Conservation (phyloP, 1,284 basidiomycete species). For the Ceratobasidium sp. region DNA sequence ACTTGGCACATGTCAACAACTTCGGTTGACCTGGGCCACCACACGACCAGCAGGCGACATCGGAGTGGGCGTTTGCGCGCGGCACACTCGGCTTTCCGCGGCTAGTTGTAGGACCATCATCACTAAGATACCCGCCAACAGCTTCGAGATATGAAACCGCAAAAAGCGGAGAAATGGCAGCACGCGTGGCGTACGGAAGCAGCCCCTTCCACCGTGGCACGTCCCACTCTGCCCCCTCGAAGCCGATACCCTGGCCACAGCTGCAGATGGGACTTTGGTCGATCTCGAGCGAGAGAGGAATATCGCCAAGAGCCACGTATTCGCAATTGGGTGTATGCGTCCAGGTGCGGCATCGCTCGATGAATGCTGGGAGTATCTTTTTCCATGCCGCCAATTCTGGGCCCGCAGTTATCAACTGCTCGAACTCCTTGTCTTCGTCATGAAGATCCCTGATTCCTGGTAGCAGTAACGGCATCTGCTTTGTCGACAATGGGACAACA, state of each 20-base stretch:
- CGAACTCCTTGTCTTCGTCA: not conserved
- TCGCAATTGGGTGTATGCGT: slow-evolving; percentile 5
- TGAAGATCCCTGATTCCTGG: not conserved
- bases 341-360: slow-evolving; percentile 22
- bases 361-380: not conserved
- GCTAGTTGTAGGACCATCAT: not conserved
- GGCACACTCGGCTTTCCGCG: not conserved
- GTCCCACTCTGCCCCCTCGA: not conserved
- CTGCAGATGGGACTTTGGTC: not conserved
- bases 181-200: not conserved
- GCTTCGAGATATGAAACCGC: slow-evolving; percentile 2
- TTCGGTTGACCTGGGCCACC: not conserved
- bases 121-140: not conserved
- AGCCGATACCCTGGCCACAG: not conserved
- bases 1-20: not conserved
- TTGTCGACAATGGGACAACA: not conserved
- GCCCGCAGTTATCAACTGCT: not conserved
- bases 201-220: slow-evolving; percentile 9
- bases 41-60: slow-evolving; percentile 9
- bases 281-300: not conserved
- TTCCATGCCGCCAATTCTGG: slow-evolving; percentile 3
- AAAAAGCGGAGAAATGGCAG: slow-evolving; percentile 15
- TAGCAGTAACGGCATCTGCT: not conserved
- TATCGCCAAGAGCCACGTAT: not conserved
- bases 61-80: not conserved